Conservation (phyloP, 2,329 filamentous ascomycete genomes). For the Hortaea sp. region DNA sequence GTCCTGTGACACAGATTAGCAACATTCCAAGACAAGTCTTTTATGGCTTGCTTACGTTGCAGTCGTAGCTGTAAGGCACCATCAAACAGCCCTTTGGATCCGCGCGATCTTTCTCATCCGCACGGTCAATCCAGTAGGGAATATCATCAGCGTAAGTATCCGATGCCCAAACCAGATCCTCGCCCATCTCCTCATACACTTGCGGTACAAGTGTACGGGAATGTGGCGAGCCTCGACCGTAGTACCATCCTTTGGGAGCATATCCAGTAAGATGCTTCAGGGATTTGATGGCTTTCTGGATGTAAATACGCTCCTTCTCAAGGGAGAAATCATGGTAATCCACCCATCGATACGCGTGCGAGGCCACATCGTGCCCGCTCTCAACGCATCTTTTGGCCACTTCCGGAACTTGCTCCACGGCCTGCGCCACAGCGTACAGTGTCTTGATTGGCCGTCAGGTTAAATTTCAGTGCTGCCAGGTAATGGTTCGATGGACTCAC, state of each 20-base stretch:
- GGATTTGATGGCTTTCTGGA: constrained; percentile 33
- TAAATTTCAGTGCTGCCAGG: too few species aligned
- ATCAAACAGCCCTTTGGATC: constrained; percentile 42
- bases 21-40: too few species aligned
- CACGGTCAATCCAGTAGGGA: constrained; percentile 46
- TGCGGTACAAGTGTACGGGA: constrained; percentile 38
- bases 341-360: constrained; percentile 43
- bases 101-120: constrained; percentile 32
- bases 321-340: constrained; percentile 38
- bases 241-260: constrained; percentile 43
- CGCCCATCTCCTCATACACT: constrained; percentile 44
- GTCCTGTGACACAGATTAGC: too few species aligned
- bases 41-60: constrained; percentile 33
- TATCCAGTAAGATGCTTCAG: constrained; percentile 36
- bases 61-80: constrained; percentile 46
- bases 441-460: constrained; percentile 18
- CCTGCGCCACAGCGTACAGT: constrained; percentile 41
- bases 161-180: constrained; percentile 40
- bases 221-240: constrained; percentile 38
- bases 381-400: constrained; percentile 40
- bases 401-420: constrained; percentile 39
- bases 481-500: not conserved
- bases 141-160: constrained; percentile 48
- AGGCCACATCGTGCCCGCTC: constrained; percentile 42
- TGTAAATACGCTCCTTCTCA: constrained; percentile 40